These are phyloP conservation scores for Thuidium tamariscinum DNA, from an alignment of 225 moss, liverwort and hornwort species.

Conservation along the genomic window DNA sequence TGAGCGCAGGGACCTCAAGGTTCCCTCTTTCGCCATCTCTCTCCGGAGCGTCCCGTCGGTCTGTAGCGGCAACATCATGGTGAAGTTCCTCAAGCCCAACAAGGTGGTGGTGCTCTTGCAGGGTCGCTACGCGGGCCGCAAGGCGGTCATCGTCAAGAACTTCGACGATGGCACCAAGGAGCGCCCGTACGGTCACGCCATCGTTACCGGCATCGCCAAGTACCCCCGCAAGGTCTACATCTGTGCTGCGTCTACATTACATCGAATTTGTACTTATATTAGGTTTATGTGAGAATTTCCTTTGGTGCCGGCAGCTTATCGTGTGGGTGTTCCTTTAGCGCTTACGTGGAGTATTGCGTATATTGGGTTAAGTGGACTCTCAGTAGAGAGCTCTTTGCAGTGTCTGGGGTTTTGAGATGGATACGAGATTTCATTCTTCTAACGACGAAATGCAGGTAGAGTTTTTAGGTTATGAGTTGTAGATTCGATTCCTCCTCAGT, in stretches of 20 bases:
- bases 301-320: background rate
- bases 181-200: conserved; percentile 67
- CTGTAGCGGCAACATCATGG: conserved; percentile 13
- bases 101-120: conserved; percentile 88
- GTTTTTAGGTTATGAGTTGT: background rate
- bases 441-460: background rate
- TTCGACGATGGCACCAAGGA: conserved; percentile 84
- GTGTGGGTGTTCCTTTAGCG: background rate
- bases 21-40: background rate
- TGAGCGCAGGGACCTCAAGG: accelerated
- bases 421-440: background rate
- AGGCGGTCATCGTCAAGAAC: conserved; percentile 84
- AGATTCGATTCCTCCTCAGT: background rate
- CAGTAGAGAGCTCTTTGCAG: background rate
- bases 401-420: background rate
- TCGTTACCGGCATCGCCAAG: conserved; percentile 57
- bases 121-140: conserved; percentile 77
- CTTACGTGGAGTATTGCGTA: background rate
- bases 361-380: background rate
- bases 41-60: background rate
- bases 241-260: background rate
- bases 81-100: conserved; percentile 84
- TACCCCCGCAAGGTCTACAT: conserved; percentile 65
- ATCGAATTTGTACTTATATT: background rate
- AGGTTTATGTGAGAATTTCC: background rate